These are phyloP conservation scores for Rhododendron kiyosumense DNA, from an alignment of 148 eudicot species.

Conservation along the genomic window DNA sequence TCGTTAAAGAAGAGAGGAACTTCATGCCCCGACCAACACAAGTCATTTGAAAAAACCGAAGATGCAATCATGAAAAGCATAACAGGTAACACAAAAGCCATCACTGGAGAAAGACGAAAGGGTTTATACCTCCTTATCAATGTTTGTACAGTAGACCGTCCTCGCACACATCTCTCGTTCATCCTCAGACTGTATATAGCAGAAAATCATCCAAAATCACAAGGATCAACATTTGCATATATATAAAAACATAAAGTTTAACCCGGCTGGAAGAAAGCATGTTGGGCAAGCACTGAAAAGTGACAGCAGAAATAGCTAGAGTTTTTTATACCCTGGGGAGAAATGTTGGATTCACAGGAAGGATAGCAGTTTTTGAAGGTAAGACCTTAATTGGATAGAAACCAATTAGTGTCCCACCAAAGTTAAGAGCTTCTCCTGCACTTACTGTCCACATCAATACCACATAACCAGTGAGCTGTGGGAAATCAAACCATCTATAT, in stretches of 20 bases:
- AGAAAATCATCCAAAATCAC: neutral
- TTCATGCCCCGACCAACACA: neutral
- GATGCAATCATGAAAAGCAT: neutral
- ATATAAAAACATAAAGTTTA: neutral
- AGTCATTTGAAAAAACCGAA: conserved; percentile 1
- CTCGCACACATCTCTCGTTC: conserved; percentile 93
- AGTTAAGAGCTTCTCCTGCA: conserved; percentile 74
- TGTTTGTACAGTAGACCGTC: conserved; percentile 97
- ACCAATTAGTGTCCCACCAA: conserved; percentile 79
- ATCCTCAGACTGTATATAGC: conserved; percentile 63
- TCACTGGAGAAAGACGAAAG: neutral
- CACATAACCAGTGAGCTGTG: conserved; percentile 15
- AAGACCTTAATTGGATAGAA: conserved; percentile 78
- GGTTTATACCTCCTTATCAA: conserved; percentile 73
- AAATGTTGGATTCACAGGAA: conserved; percentile 94
- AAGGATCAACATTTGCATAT: neutral
- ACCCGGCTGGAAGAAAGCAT: neutral
- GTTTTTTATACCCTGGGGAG: conserved; percentile 71
- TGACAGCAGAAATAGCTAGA: neutral
- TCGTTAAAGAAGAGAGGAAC: neutral
- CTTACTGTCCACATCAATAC: conserved; percentile 44
- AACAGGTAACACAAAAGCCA: conserved; percentile 3
- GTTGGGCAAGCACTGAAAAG: neutral
- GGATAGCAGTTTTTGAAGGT: conserved; percentile 97
- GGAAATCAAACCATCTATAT: neutral